Conservation (phyloP, 1,284 basidiomycete species). For the Moniliella sp. region DNA sequence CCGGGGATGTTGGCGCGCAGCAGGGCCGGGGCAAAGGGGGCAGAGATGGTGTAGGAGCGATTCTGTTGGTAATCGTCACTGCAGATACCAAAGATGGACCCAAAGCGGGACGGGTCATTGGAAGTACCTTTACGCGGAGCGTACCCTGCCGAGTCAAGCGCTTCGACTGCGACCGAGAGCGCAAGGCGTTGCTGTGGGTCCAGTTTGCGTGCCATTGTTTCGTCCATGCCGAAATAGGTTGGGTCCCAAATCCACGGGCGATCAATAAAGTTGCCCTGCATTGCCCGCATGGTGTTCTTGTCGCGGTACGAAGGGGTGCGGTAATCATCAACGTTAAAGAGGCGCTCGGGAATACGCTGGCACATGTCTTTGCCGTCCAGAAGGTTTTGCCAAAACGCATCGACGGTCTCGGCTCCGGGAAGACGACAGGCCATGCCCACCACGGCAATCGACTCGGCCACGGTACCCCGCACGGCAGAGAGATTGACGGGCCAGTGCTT, state of each 20-base stretch:
- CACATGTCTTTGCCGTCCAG: conserved; percentile 8
- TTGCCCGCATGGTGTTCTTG: conserved; percentile 13
- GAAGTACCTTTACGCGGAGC: not conserved
- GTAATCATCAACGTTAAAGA: conserved; percentile 12
- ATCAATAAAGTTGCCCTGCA: conserved; percentile 7
- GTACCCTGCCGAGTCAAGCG: conserved; percentile 3
- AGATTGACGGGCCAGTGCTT: conserved; percentile 3
- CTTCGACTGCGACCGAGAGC: conserved; percentile 7
- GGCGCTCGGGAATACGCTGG: conserved; percentile 7
- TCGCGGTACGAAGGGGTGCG: conserved; percentile 9
- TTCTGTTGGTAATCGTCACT: not conserved
- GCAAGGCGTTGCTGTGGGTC: conserved; percentile 13
- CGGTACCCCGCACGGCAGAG: conserved; percentile 8
- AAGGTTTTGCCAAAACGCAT: conserved; percentile 10
- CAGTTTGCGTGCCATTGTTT: conserved; percentile 5
- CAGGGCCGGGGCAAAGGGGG: not conserved
- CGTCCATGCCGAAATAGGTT: conserved; percentile 3
- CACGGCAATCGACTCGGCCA: conserved; percentile 9
- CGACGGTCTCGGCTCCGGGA: conserved; percentile 10
- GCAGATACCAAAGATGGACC: not conserved
- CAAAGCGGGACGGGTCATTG: not conserved
- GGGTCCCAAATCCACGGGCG: conserved; percentile 7
- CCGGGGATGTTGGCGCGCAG: not conserved
- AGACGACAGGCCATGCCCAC: conserved; percentile 13
- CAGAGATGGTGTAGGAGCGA: not conserved